These are phyloP conservation scores for Wickerhamomyces bisporus DNA, from an alignment of 805 yeast genomes.

Conservation along the genomic window DNA sequence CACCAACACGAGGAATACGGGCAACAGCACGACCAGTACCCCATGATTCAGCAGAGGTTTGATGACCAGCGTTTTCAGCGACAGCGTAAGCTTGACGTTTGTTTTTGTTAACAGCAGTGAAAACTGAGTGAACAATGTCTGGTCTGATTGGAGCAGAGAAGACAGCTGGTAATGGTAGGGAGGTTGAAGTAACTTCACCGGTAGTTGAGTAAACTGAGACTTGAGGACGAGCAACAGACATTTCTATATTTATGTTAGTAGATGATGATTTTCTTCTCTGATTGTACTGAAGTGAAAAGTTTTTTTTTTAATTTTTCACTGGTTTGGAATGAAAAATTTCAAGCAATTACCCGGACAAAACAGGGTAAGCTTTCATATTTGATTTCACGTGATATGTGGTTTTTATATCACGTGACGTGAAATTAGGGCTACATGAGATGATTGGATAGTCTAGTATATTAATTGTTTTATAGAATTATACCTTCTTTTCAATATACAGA, in stretches of 20 bases:
- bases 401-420: too few relatives aligned
- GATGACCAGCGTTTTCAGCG: constrained; percentile 98
- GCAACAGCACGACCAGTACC: constrained; percentile 99
- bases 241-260: constrained; percentile 23
- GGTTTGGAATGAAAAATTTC: too few relatives aligned
- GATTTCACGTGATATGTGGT: too few relatives aligned
- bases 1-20: constrained; percentile 99
- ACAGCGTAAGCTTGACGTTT: constrained; percentile 99
- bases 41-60: constrained; percentile 99
- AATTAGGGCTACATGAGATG: too few relatives aligned
- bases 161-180: constrained; percentile 95
- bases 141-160: constrained; percentile 99
- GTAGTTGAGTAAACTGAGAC: constrained; percentile 87
- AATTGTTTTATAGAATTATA: constrained; percentile 1
- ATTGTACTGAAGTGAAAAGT: constrained; percentile 5
- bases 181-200: constrained; percentile 82
- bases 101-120: constrained; percentile 98
- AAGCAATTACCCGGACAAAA: too few relatives aligned
- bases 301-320: constrained; percentile 2
- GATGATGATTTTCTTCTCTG: constrained; percentile 4
- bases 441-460: not conserved
- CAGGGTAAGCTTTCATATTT: too few relatives aligned
- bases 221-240: constrained; percentile 83
- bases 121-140: constrained; percentile 98
- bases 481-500: constrained; percentile 8